Conservation (phyloP, 1,284 basidiomycete species). For the Amylostereum areolatum region DNA sequence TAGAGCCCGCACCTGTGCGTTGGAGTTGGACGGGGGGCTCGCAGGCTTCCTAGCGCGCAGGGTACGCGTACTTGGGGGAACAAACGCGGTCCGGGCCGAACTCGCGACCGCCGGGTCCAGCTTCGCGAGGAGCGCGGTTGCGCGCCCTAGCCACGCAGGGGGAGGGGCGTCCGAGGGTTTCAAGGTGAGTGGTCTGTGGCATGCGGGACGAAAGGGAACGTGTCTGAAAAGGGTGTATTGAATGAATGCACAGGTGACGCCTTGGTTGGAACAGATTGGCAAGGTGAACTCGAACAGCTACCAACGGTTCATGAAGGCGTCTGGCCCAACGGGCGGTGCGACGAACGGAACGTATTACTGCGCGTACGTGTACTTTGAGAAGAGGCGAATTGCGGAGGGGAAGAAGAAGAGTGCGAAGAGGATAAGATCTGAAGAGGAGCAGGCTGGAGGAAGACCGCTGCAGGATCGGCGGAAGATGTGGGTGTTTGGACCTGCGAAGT, state of each 20-base stretch:
- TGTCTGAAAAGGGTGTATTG: background rate
- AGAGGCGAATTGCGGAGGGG: slow-evolving; percentile 37
- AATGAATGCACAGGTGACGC: slow-evolving; percentile 27
- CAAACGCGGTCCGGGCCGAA: background rate
- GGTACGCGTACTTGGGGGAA: slow-evolving; percentile 11
- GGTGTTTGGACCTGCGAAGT: background rate
- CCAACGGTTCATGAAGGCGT: slow-evolving; percentile 40
- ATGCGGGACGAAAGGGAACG: background rate
- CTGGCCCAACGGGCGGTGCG: slow-evolving; percentile 33
- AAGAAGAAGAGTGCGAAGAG: slow-evolving; percentile 42
- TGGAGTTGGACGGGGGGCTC: background rate
- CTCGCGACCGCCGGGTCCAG: slow-evolving; percentile 8
- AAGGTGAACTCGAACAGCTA: slow-evolving; percentile 42
- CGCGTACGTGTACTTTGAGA: slow-evolving; percentile 48
- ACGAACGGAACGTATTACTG: slow-evolving; percentile 37
- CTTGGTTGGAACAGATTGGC: slow-evolving; percentile 41
- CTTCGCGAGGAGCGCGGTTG: slow-evolving; percentile 7
- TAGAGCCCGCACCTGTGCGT: background rate
- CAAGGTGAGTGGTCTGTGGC: slow-evolving; percentile 28
- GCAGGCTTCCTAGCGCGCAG: slow-evolving; percentile 10
- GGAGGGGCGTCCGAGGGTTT: slow-evolving; percentile 18
- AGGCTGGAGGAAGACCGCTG: slow-evolving; percentile 10
- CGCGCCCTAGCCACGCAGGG: slow-evolving; percentile 11
- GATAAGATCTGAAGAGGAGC: slow-evolving; percentile 26
- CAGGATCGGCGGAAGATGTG: background rate